Evolutionary conservation across 73 alveolate genomes (phyloP).

Genomic region (Urostyla sp.): DNA sequence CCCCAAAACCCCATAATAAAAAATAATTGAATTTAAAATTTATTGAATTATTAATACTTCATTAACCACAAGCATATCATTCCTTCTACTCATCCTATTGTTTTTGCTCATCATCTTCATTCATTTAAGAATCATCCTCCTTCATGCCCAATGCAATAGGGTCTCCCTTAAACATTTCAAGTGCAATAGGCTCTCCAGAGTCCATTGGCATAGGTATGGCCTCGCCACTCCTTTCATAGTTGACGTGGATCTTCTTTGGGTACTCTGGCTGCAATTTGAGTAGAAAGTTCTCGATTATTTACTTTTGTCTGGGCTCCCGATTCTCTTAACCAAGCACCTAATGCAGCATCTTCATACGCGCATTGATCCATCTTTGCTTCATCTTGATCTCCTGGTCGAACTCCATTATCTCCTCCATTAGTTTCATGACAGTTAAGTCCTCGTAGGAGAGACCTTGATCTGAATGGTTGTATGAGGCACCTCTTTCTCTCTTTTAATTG

Average conservation of each 20-base stretch:
- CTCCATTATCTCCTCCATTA: slow-evolving; percentile 66
- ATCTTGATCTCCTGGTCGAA: slow-evolving; percentile 59
- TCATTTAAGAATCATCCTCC: too few species aligned
- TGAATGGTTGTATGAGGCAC: background rate
- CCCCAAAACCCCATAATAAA: too few species aligned
- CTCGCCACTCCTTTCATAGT: slow-evolving; percentile 43
- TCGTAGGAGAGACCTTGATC: background rate
- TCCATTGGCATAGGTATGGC: slow-evolving; percentile 62
- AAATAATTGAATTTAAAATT: too few species aligned
- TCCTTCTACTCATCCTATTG: too few species aligned
- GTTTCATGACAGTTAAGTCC: slow-evolving; percentile 56
- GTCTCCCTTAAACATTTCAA: slow-evolving; percentile 54
- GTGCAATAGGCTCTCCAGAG: slow-evolving; percentile 48
- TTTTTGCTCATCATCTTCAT: too few species aligned
- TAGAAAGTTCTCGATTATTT: slow-evolving; percentile 43
- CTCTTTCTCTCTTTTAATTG: slow-evolving; percentile 30
- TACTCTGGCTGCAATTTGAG: slow-evolving; percentile 55
- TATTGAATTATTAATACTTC: too few species aligned
- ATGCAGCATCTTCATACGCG: slow-evolving; percentile 58
- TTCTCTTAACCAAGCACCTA: slow-evolving; percentile 23
- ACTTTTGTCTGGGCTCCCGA: background rate
- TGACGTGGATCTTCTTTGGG: slow-evolving; percentile 52
- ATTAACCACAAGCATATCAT: too few species aligned
- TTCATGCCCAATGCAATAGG: too few species aligned
- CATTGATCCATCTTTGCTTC: slow-evolving; percentile 52